Conservation (phyloP, 495 filamentous ascomycete genomes). For the Podospora anserina region DNA sequence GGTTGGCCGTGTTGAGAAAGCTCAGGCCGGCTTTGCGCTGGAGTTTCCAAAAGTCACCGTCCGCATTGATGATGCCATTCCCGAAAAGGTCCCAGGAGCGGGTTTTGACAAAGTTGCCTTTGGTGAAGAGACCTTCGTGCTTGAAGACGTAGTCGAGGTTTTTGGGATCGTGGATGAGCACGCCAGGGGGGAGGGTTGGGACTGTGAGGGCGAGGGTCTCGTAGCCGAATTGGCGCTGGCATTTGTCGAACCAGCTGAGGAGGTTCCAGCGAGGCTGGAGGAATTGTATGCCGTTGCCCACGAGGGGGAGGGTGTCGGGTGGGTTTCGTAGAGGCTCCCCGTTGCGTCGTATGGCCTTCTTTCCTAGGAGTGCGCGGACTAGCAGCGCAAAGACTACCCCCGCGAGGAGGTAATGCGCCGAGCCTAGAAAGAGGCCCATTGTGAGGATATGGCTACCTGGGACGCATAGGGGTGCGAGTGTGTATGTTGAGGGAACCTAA, state of each 20-base stretch:
- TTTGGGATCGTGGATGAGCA: conserved; percentile 57
- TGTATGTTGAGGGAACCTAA: background rate
- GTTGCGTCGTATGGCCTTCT: conserved; percentile 26
- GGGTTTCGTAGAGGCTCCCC: conserved; percentile 38
- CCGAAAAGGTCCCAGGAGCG: conserved; percentile 60
- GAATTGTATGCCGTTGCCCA: conserved; percentile 58
- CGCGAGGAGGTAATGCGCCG: conserved; percentile 19
- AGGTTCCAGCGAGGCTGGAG: conserved; percentile 54
- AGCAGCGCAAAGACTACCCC: conserved; percentile 21
- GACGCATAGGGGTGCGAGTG: background rate
- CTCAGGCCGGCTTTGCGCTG: conserved; percentile 58
- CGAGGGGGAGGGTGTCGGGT: conserved; percentile 54
- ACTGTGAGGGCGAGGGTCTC: conserved; percentile 56
- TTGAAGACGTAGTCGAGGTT: conserved; percentile 60
- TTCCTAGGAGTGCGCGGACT: conserved; percentile 16
- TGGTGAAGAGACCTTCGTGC: conserved; percentile 54
- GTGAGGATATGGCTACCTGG: background rate
- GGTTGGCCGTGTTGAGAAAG: conserved; percentile 55
- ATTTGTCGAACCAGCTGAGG: conserved; percentile 58
- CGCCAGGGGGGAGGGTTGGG: conserved; percentile 55
- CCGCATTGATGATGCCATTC: conserved; percentile 62
- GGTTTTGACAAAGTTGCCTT: conserved; percentile 56
- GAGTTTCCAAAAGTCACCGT: conserved; percentile 58
- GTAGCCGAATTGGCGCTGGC: conserved; percentile 51
- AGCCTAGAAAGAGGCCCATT: conserved; percentile 24